Conservation (phyloP, 495 filamentous ascomycete genomes). For the Talaromyces wortmannii region DNA sequence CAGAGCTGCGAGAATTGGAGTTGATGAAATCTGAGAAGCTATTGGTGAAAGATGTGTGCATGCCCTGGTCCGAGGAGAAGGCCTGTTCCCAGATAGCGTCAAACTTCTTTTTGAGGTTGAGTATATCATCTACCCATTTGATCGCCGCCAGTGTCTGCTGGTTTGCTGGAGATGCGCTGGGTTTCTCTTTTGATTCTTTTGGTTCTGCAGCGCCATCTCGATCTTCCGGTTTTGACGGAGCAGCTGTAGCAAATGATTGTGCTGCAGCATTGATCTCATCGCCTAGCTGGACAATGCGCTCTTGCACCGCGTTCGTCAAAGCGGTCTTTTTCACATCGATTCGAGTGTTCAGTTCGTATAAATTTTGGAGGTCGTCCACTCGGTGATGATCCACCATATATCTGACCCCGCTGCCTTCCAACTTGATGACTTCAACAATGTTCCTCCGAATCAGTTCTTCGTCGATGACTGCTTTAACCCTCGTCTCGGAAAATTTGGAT, state of each 20-base stretch:
- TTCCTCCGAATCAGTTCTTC: constrained; percentile 68
- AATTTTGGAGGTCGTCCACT: constrained; percentile 62
- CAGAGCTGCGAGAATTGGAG: constrained; percentile 69
- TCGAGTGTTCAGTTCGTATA: constrained; percentile 70
- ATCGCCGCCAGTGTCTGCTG: constrained; percentile 76
- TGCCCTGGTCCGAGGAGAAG: constrained; percentile 65
- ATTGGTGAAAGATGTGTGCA: constrained; percentile 74
- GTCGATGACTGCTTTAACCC: constrained; percentile 74
- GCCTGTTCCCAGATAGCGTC: constrained; percentile 65
- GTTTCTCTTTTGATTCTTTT: constrained; percentile 19
- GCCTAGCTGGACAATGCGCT: constrained; percentile 73
- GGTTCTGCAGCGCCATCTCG: constrained; percentile 39
- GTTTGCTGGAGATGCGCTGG: constrained; percentile 38
- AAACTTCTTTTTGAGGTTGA: constrained; percentile 83
- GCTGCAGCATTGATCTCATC: constrained; percentile 71
- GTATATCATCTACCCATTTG: constrained; percentile 90
- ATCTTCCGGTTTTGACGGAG: constrained; percentile 24
- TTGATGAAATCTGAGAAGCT: constrained; percentile 93
- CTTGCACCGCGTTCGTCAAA: constrained; percentile 62
- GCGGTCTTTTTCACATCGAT: constrained; percentile 71
- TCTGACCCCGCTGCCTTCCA: constrained; percentile 77
- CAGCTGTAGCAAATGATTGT: constrained; percentile 13
- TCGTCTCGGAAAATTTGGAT: constrained; percentile 58
- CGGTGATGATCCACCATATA: constrained; percentile 91
- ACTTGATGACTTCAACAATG: constrained; percentile 71